Evolutionary conservation across 2,329 filamentous ascomycete genomes (phyloP).

Genomic region (Apiospora phragmitis): DNA sequence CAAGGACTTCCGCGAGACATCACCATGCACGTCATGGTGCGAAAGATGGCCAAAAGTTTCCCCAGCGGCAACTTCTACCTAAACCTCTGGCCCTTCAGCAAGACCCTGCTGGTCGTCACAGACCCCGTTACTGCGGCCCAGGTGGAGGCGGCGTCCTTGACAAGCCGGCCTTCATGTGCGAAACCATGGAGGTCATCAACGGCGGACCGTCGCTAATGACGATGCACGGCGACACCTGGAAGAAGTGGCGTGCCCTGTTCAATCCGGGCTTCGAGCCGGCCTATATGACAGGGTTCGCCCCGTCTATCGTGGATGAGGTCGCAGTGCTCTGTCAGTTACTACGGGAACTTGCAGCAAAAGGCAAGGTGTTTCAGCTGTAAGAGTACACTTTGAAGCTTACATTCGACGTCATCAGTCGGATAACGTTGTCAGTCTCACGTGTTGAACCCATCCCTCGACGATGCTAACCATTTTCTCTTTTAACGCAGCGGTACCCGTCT

Average conservation of each 20-base stretch:
- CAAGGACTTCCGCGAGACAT: constrained; percentile 16
- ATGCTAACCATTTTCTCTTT: neutral
- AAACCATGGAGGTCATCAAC: constrained; percentile 28
- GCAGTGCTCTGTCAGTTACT: constrained; percentile 21
- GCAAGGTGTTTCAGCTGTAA: constrained; percentile 23
- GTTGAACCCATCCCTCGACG: neutral
- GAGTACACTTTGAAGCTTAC: constrained; percentile 25
- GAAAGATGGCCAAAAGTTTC: constrained; percentile 18
- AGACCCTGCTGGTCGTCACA: constrained; percentile 19
- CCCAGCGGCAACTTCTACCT: constrained; percentile 23
- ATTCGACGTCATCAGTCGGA: constrained; percentile 24
- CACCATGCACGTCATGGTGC: constrained; percentile 21
- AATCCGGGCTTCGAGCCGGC: constrained; percentile 24
- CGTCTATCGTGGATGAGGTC: constrained; percentile 22
- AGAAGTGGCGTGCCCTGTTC: constrained; percentile 24
- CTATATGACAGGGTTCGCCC: constrained; percentile 21
- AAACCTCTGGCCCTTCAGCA: constrained; percentile 23
- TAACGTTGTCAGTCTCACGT: constrained; percentile 20
- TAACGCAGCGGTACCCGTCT: constrained; percentile 22
- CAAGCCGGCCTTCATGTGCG: constrained; percentile 19
- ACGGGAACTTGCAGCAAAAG: constrained; percentile 11
- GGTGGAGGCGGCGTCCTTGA: constrained; percentile 21
- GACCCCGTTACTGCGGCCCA: constrained; percentile 19
- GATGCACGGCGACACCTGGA: constrained; percentile 36
- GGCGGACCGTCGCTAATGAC: constrained; percentile 46